Conservation (phyloP, 768 basidiomycete genomes). For the Mycena chlorophos region DNA sequence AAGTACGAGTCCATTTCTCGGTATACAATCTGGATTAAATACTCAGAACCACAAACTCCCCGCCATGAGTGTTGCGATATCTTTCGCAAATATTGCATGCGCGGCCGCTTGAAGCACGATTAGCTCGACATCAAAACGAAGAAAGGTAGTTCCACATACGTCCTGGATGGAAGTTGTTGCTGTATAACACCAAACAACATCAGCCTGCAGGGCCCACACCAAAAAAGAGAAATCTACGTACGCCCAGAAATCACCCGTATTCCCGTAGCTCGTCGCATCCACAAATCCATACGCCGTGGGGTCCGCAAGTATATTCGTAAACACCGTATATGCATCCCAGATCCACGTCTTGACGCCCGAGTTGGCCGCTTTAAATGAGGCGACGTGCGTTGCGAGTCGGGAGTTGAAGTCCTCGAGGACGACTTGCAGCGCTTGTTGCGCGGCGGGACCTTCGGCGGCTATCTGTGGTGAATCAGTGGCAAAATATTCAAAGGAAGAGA, state of each 20-base stretch:
- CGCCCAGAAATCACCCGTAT: slow-evolving; percentile 55
- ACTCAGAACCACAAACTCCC: slow-evolving; percentile 18
- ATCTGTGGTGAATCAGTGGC: slow-evolving; percentile 35
- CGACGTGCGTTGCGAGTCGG: slow-evolving; percentile 44
- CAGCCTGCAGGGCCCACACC: background rate
- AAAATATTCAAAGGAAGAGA: background rate
- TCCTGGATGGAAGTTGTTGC: slow-evolving; percentile 56
- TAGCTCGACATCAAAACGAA: background rate
- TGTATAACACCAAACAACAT: slow-evolving; percentile 20
- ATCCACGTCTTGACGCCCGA: slow-evolving; percentile 48
- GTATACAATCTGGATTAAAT: too few relatives aligned
- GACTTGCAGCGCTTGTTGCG: slow-evolving; percentile 41
- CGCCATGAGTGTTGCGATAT: slow-evolving; percentile 7
- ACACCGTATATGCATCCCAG: slow-evolving; percentile 52
- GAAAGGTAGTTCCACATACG: slow-evolving; percentile 35
- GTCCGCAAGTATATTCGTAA: slow-evolving; percentile 48
- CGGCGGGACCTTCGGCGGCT: slow-evolving; percentile 41
- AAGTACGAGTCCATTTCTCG: too few relatives aligned
- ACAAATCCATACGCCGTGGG: slow-evolving; percentile 55
- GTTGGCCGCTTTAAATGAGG: slow-evolving; percentile 44
- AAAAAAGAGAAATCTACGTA: slow-evolving; percentile 26
- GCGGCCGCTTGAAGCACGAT: slow-evolving; percentile 1
- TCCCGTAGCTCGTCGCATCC: slow-evolving; percentile 47
- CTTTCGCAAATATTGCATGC: slow-evolving; percentile 17
- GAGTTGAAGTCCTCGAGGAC: slow-evolving; percentile 56